Base-by-base conservation (phyloP, 2,329 filamentous ascomycete genomes). In the Daldinia eschscholtzii region DNA sequence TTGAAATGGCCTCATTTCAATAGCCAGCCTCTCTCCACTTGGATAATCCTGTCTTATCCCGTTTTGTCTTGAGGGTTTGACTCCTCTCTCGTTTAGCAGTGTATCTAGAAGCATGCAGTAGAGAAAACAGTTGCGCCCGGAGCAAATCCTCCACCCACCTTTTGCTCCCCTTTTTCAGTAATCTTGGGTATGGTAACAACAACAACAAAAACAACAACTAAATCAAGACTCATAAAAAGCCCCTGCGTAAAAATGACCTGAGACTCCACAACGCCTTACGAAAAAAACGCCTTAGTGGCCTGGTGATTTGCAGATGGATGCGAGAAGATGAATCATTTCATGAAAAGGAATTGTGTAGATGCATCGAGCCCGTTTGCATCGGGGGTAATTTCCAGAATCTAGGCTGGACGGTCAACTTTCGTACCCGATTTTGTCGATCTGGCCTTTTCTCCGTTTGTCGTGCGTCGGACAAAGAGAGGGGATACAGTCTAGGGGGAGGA, bases 321-420 rank as follows among this genome's bases (percentile, higher is more conserved):
- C 18, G 33, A 55, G 10, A 37, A 9, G 35, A 39, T 35, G 20
- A 10, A 53, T 30, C 48, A 7, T 53, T 20, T 35, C 48, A 35
- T 53, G 28, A 20, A 12, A 7, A 13, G 18, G 20, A 23, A 23
- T 23, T 53, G 20, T 37, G 37, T 37, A 20, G 20, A 23, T 6
- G n/a, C 33, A 39, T 39, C 52, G 33, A 23, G 9, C 33, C 52
- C 30, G 37, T 18, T 20, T 39, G 3, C 9, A n/a, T 15, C 52
- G 52, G 52, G 37, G 52, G 33, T 37, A 55, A 55, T 12, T 10
- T 55, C 18, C 30, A 37, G 52, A 26, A 18, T 37, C 33, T 35
- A 55, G 33, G 26, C n/a, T 52, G 15, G 6, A 33, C 26, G 6
- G 18, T n/a, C 26, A 37, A n/a, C 3, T 23, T 26, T 2, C 13